Percentiles rank a stretch among this genome's conserved stretches.
Evolutionary conservation across 192 early-diverging fungal genomes (phyloP).

Genomic region (Backusella psychrophila): DNA sequence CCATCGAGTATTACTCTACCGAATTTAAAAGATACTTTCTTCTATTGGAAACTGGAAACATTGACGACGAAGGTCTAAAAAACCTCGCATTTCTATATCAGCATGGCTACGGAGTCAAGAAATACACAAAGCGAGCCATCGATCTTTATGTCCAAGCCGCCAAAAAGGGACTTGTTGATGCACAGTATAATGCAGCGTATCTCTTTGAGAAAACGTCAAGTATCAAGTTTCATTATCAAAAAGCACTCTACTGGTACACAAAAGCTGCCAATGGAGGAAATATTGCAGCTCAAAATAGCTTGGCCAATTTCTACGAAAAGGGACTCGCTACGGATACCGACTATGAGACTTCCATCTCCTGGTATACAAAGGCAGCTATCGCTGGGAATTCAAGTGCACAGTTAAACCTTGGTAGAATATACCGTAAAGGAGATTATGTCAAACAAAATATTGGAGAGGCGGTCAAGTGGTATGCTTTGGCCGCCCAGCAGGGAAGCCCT

Average conservation of each 20-base stretch:
- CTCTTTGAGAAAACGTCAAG: not conserved
- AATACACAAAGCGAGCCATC: not conserved
- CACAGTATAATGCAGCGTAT: not conserved
- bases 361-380: not conserved
- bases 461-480: not conserved
- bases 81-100: not conserved
- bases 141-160: not conserved
- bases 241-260: not conserved
- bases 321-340: not conserved
- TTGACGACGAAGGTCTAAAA: too few species aligned
- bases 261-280: not conserved
- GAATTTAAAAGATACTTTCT: too few species aligned
- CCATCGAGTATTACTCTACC: too few species aligned
- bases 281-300: not conserved
- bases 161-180: not conserved
- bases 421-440: not conserved
- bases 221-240: not conserved
- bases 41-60: not conserved
- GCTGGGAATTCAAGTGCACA: not conserved
- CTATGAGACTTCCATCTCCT: not conserved
- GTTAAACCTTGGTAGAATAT: not conserved
- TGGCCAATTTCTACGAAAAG: not conserved
- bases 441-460: not conserved
- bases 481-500: not conserved
- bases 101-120: not conserved